Evolutionary conservation across 129 eudicot genomes (phyloP), one percentile per base, ranked within the genome.

Genomic region (Flaveria robusta): DNA sequence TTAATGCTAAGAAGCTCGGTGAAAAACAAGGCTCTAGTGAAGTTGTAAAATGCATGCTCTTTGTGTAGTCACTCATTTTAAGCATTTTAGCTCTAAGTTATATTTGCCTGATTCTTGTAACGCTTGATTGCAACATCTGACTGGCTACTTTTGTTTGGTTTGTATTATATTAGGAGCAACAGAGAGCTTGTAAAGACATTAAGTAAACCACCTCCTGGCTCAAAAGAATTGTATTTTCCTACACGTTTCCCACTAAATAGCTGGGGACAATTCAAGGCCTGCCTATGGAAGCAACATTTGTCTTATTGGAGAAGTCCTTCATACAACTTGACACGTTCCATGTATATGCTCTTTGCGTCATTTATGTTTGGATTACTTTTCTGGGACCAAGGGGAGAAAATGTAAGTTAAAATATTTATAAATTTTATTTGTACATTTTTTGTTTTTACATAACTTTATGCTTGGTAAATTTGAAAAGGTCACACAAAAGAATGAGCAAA

Each of bases 301-400:
- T 89, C 97, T 70, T 92, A 92, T 39, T 92, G 97, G 97, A 85
- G 97, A 89, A 92, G 91, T 64, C 96, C 97, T 62, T 77, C 92
- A 37, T 92, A 89, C 83, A 92, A 87, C 65, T 79, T 92, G 84
- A 68, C 42, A 67, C 88, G 97, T 1, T 50, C 63, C 8, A 1
- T 84, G 16, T 46, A 72, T 70, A 84, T 86, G 81, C 55, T 87
- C 13, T 20, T 81, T 29, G 34, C 86, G 7, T 72, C 92, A 16
- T 45, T 87, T 13, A 14, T 83, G 34, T 87, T 83, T 18, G 96
- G 96, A 0, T 10, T 82, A 11, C 76, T 92, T 3, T 92, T 85
- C 41, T 89, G 97, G 96, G 71, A 80, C 81, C 90, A 87, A 71
- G 97, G 92, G 68, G 67, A 45, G 77, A 84, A 87, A 20, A 74